Conservation (phyloP, 208 protist species). For the Trypanosoma platydactyli region DNA sequence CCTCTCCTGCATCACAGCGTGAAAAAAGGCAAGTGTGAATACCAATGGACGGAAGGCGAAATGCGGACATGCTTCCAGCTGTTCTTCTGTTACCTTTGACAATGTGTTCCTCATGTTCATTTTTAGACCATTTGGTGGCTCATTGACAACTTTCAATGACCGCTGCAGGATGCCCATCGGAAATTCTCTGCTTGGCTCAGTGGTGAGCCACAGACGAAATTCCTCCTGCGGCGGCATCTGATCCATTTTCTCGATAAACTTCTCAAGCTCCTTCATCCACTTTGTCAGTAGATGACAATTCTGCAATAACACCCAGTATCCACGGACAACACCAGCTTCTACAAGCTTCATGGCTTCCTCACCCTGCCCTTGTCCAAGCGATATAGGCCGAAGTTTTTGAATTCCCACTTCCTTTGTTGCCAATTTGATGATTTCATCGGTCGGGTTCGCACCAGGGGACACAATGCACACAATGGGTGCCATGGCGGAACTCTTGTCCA, state of each 20-base stretch:
- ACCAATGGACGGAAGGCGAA: conserved; percentile 96
- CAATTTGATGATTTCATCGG: conserved; percentile 97
- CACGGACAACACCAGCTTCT: conserved; percentile 93
- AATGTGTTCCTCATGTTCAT: conserved; percentile 99
- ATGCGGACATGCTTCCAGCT: conserved; percentile 94
- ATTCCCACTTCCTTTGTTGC: conserved; percentile 94
- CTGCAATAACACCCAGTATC: conserved; percentile 99
- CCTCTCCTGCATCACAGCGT: conserved; percentile 98
- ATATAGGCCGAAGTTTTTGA: conserved; percentile 94
- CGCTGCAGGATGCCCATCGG: conserved; percentile 98
- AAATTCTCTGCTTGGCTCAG: conserved; percentile 97
- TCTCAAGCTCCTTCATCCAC: conserved; percentile 99
- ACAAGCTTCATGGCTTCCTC: conserved; percentile 96
- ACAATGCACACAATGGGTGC: conserved; percentile 99
- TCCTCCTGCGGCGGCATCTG: conserved; percentile 94
- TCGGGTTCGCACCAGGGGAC: conserved; percentile 98
- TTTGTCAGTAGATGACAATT: conserved; percentile 98
- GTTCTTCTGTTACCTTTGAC: conserved; percentile 95
- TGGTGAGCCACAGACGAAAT: conserved; percentile 99
- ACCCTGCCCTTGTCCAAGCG: conserved; percentile 98
- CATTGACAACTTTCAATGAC: conserved; percentile 98
- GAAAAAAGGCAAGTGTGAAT: conserved; percentile 98
- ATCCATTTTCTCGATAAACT: conserved; percentile 96
- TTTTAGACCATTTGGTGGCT: conserved; percentile 98
- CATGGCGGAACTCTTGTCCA: conserved; percentile 88